These are phyloP conservation scores for Petrea volubilis DNA, from an alignment of 257 asterid genomes.

Conservation along the genomic window DNA sequence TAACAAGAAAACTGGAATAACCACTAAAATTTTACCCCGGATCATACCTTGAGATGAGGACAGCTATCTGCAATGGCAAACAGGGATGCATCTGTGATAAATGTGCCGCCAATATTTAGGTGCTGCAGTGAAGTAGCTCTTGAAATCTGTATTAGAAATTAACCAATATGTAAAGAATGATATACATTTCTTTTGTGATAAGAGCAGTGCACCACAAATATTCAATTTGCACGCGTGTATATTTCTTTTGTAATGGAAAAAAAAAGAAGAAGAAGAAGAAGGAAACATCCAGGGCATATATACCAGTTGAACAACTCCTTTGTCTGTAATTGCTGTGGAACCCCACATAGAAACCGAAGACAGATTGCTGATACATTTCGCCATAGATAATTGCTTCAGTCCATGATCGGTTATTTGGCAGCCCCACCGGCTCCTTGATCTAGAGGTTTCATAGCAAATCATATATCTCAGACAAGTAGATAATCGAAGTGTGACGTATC, in stretches of 20 bases:
- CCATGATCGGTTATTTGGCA: conserved; percentile 90
- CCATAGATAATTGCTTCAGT: conserved; percentile 59
- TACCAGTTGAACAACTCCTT: conserved; percentile 76
- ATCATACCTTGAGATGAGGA: conserved; percentile 65
- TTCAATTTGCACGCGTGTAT: too few species aligned
- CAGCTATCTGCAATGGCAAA: conserved; percentile 76
- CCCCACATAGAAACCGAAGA: conserved; percentile 89
- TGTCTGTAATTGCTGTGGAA: conserved; percentile 68
- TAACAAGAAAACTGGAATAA: too few species aligned
- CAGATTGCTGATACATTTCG: conserved; percentile 73
- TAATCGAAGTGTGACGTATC: background rate
- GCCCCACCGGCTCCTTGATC: conserved; percentile 97
- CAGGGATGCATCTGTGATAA: conserved; percentile 72
- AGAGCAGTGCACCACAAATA: too few species aligned
- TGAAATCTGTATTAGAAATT: conserved; percentile 52
- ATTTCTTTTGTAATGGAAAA: too few species aligned
- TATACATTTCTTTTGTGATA: too few species aligned
- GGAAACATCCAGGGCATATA: background rate
- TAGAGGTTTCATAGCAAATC: conserved; percentile 26
- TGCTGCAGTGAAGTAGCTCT: conserved; percentile 72
- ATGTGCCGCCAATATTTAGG: conserved; percentile 89
- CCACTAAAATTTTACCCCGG: too few species aligned
- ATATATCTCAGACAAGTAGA: background rate
- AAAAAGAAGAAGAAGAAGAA: background rate
- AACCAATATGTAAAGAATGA: background rate